Base-by-base conservation (phyloP, 2,329 filamentous ascomycete species). In the Blastomyces gilchristii region DNA sequence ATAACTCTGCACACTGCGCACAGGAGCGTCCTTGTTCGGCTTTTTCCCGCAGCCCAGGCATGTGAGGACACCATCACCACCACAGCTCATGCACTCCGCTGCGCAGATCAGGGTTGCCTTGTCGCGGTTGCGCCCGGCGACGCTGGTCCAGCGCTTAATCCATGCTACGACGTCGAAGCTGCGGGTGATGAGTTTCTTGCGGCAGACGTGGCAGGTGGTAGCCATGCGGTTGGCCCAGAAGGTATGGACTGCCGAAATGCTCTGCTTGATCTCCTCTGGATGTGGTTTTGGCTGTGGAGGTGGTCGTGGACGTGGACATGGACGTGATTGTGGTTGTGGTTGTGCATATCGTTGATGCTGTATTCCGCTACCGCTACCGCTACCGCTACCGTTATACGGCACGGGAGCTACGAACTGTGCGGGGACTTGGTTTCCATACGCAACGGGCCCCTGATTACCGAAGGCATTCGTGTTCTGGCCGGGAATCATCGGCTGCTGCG, bases 11-110 rank as follows among this genome's bases (percentile, higher is more conserved):
- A 65, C 47, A 50, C 64, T 54, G 6, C 41, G 61, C 22, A 43
- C 52, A 22, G 49, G 50, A 2, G 34, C 64, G 8, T 25, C 41
- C 41, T 63, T 58, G 16, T 57, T 34, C 31, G 59, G 49, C 52
- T 62, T 41, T 12, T 52, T 47, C 12, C 65, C 65, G 50, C 65
- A 67, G 6, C 63, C 66, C 25, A 67, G 63, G 25, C 66, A 67
- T 1, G 64, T 67, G 18, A 62, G 54, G 8, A 22, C 45, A 37
- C 28, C 28, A 31, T 4, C n/a, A 34, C 64, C 66, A 3, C 56
- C 58, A 3, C 34, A 37, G 9, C 34, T 11, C 7, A 61, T 12
- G 45, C 66, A 67, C 2, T 56, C 28, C 12, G 64, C 64, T 12
- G 64, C 56, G 28, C 63, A 66, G 9, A 67, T 34, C 12, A 58